These are phyloP conservation scores for Ophiostoma australiae DNA, from an alignment of 2,329 filamentous ascomycete genomes.

Conservation along the genomic window DNA sequence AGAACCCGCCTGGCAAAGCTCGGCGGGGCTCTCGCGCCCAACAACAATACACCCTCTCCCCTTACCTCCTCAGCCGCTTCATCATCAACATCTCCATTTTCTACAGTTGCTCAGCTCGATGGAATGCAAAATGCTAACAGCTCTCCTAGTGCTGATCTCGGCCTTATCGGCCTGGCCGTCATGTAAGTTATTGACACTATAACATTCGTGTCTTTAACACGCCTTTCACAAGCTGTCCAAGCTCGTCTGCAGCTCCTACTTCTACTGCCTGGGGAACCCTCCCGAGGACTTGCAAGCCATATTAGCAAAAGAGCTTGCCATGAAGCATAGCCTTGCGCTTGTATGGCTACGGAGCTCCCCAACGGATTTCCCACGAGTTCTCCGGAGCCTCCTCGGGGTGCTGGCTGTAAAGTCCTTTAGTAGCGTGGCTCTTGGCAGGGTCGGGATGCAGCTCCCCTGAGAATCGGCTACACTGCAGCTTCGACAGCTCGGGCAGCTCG, in stretches of 20 bases:
- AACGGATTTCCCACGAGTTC: constrained; percentile 2
- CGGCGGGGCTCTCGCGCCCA: constrained; percentile 52
- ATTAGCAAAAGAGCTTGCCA: background rate
- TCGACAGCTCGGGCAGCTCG: background rate
- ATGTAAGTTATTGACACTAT: constrained; percentile 53
- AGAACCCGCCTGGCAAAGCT: constrained; percentile 72
- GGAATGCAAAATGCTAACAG: constrained; percentile 48
- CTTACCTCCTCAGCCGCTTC: constrained; percentile 25
- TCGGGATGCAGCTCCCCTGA: background rate
- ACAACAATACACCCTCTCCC: constrained; percentile 33
- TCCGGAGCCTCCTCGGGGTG: background rate
- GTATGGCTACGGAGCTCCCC: constrained; percentile 1
- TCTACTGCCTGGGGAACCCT: background rate
- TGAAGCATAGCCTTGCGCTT: background rate
- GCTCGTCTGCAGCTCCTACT: background rate
- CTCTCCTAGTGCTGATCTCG: constrained; percentile 72
- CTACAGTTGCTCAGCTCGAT: background rate
- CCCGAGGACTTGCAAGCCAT: background rate
- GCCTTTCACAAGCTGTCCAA: background rate
- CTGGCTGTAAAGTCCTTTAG: background rate
- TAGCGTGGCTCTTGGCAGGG: background rate
- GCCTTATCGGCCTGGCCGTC: constrained; percentile 88
- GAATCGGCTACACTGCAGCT: background rate
- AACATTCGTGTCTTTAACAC: background rate
- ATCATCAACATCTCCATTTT: constrained; percentile 12